Conservation (phyloP, 2,329 filamentous ascomycete genomes). For the Ophiostoma ulmi region DNA sequence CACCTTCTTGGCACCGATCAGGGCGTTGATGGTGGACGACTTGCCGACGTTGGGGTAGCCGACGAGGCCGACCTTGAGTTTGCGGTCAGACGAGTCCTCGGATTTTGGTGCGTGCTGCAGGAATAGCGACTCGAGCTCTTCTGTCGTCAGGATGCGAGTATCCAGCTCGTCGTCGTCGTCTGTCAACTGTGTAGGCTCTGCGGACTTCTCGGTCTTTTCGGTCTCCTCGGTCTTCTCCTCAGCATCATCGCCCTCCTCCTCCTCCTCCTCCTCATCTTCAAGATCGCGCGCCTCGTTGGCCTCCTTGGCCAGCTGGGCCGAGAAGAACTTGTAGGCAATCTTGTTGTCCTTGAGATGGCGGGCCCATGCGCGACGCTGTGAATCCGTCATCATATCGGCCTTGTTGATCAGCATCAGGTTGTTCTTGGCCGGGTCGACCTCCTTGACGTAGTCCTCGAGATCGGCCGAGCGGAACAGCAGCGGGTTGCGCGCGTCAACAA, state of each 20-base stretch:
- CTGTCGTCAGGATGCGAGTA: not conserved
- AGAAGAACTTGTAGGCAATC: constrained; percentile 95
- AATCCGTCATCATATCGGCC: constrained; percentile 94
- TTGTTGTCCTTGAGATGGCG: constrained; percentile 73
- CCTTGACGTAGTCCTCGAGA: constrained; percentile 88
- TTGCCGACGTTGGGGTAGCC: constrained; percentile 99
- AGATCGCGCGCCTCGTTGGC: constrained; percentile 68
- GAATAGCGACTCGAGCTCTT: constrained; percentile 88
- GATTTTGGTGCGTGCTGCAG: constrained; percentile 60
- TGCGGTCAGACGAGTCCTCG: constrained; percentile 47
- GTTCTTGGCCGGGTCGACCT: constrained; percentile 74
- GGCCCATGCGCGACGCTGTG: constrained; percentile 79
- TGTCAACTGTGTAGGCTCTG: not conserved
- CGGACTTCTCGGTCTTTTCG: constrained; percentile 24
- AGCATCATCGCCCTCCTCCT: constrained; percentile 31
- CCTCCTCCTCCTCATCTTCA: constrained; percentile 40
- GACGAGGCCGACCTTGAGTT: constrained; percentile 86
- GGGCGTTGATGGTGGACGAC: constrained; percentile 96
- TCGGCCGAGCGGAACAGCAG: constrained; percentile 92
- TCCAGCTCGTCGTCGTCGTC: constrained; percentile 34
- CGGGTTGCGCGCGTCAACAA: constrained; percentile 94
- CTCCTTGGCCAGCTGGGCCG: constrained; percentile 85
- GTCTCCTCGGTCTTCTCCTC: constrained; percentile 34
- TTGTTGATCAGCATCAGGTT: constrained; percentile 96
- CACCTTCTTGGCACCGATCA: constrained; percentile 98